Evolutionary conservation across 176 grass and related monocot genomes (phyloP).

Genomic region (Musa troglodytarum): DNA sequence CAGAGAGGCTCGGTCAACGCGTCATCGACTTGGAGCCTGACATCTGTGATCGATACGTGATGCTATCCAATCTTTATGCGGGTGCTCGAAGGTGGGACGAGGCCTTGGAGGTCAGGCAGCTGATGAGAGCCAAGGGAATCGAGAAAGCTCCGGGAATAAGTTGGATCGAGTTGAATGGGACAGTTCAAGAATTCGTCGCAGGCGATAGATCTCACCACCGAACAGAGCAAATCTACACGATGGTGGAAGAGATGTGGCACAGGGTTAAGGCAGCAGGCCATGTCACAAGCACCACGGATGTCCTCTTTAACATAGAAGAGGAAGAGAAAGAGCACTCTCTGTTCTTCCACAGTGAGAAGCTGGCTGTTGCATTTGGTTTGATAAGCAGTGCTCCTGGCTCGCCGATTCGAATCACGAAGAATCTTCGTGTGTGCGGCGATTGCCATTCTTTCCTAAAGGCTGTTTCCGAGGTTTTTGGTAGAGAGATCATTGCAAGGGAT

Average conservation of each 20-base stretch:
- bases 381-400: not conserved
- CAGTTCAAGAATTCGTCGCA: not conserved
- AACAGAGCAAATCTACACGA: conserved; percentile 2
- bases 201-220: conserved; percentile 1
- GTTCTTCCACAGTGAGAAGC: conserved; percentile 11
- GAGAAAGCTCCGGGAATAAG: conserved; percentile 7
- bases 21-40: conserved; percentile 14
- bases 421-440: conserved; percentile 8
- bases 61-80: conserved; percentile 12
- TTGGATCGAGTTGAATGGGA: conserved; percentile 12
- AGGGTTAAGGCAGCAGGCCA: conserved; percentile 4
- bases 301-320: not conserved
- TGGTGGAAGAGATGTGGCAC: conserved; percentile 5
- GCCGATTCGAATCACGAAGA: conserved; percentile 13
- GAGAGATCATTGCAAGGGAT: conserved; percentile 4
- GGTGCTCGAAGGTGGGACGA: conserved; percentile 3
- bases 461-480: conserved; percentile 1
- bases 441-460: conserved; percentile 11
- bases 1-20: not conserved
- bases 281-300: not conserved
- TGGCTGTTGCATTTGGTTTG: conserved; percentile 19
- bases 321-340: conserved; percentile 7
- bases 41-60: conserved; percentile 6
- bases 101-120: not conserved
- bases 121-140: conserved; percentile 13